phyloP scores from a whole-genome alignment of 371 early-diverging fungal species.

The Rhizopus delemar region DNA sequence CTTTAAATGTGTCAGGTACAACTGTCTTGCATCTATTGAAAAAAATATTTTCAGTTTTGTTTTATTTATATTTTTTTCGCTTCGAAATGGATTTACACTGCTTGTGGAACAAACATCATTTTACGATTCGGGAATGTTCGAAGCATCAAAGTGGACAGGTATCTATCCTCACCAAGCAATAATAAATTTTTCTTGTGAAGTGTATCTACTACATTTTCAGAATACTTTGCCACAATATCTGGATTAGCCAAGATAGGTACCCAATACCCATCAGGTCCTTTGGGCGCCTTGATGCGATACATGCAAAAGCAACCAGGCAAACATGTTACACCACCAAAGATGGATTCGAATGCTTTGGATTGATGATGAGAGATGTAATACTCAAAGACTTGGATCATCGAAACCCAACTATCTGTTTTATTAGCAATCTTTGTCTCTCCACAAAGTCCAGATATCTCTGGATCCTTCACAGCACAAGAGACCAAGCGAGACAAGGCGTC shows the following conservation, averaged over 20 bases:
- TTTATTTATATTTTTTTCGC: too few species aligned
- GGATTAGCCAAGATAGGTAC: slow-evolving; percentile 82
- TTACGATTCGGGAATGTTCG: slow-evolving; percentile 88
- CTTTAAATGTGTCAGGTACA: slow-evolving; percentile 79
- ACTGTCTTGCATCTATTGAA: slow-evolving; percentile 66
- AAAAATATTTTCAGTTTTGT: too few species aligned
- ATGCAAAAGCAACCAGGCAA: slow-evolving; percentile 95
- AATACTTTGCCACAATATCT: slow-evolving; percentile 86
- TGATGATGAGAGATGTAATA: slow-evolving; percentile 95
- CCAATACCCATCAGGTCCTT: slow-evolving; percentile 60
- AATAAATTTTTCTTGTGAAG: slow-evolving; percentile 94
- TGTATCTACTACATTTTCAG: slow-evolving; percentile 87
- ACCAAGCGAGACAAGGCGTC: slow-evolving; percentile 75
- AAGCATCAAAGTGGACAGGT: slow-evolving; percentile 92
- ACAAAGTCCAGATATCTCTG: slow-evolving; percentile 81
- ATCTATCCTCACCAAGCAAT: slow-evolving; percentile 93
- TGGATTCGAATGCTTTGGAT: slow-evolving; percentile 90
- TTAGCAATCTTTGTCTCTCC: slow-evolving; percentile 89
- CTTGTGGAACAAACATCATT: slow-evolving; percentile 91
- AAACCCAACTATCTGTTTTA: slow-evolving; percentile 84
- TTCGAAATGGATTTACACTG: slow-evolving; percentile 32
- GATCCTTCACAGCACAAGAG: slow-evolving; percentile 78
- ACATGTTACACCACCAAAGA: slow-evolving; percentile 97
- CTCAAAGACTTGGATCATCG: slow-evolving; percentile 94
- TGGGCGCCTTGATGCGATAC: slow-evolving; percentile 79